These are phyloP conservation scores for Thymus quinquecostatus DNA, from an alignment of 257 asterid species.

Conservation along the genomic window DNA sequence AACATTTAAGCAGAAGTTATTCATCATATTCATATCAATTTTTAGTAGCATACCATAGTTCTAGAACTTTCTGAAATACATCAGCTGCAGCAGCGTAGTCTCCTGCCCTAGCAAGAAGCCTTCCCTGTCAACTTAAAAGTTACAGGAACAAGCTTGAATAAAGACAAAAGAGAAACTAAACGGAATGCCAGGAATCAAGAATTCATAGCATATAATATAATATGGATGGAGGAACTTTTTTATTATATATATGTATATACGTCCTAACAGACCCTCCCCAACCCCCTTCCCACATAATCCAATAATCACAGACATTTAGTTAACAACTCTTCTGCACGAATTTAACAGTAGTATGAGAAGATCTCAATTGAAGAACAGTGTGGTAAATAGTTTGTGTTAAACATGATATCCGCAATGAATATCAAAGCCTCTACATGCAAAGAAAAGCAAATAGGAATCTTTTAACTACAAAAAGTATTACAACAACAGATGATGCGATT, in stretches of 20 bases:
- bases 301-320: neutral
- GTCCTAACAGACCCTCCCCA: neutral
- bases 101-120: constrained; percentile 93
- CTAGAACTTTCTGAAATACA: constrained; percentile 72
- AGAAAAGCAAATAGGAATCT: constrained; percentile 17
- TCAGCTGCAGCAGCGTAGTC: constrained; percentile 88
- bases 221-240: neutral
- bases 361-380: constrained; percentile 21
- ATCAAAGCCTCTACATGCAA: neutral
- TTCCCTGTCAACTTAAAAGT: constrained; percentile 99
- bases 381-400: constrained; percentile 1
- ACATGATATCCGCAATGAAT: neutral
- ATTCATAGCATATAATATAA: neutral
- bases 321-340: constrained; percentile 7
- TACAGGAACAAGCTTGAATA: constrained; percentile 61
- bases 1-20: neutral
- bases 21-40: constrained; percentile 29
- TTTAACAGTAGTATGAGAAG: constrained; percentile 3
- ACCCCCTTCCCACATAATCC: too few species aligned
- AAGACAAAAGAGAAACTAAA: constrained; percentile 29
- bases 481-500: constrained; percentile 9
- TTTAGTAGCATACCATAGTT: constrained; percentile 68
- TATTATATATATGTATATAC: neutral
- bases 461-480: neutral
- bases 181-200: constrained; percentile 4